A percentile compares a stretch with the other conserved stretches of the same genome.
These are phyloP conservation scores for Colletotrichum sp. DNA, from an alignment of 2,329 filamentous ascomycete genomes.

Conservation along the genomic window DNA sequence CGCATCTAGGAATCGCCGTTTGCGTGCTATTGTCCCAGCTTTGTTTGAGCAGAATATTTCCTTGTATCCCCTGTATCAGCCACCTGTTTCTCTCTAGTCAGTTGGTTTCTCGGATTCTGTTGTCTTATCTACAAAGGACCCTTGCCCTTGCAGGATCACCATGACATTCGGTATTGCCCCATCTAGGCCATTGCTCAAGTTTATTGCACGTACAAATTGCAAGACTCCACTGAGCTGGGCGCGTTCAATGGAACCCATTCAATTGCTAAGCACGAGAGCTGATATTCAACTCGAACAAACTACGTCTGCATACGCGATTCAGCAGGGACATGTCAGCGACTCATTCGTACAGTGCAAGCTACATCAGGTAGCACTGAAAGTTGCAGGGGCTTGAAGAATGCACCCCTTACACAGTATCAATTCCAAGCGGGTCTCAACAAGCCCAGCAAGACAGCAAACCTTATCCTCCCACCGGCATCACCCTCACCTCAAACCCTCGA, in stretches of 20 bases:
- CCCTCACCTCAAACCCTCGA: not conserved
- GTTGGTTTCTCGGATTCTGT: not conserved
- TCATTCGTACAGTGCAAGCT: not conserved
- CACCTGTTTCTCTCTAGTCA: not conserved
- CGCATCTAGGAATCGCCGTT: not conserved
- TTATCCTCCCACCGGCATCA: not conserved
- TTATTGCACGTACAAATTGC: not conserved
- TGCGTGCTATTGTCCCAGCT: not conserved
- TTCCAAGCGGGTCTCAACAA: rapidly evolving
- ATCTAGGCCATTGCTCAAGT: not conserved
- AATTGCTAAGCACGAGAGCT: not conserved
- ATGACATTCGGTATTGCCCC: not conserved
- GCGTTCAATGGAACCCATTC: not conserved
- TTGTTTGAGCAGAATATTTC: not conserved
- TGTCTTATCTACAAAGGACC: not conserved
- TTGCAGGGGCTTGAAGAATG: not conserved
- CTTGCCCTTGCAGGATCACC: not conserved
- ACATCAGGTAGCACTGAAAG: not conserved
- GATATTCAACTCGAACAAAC: not conserved
- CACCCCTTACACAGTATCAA: not conserved
- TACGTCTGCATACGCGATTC: not conserved
- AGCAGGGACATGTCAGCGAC: not conserved
- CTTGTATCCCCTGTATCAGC: not conserved
- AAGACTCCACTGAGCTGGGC: not conserved
- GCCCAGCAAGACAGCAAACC: not conserved